Evolutionary conservation across 2,329 filamentous ascomycete genomes (phyloP).

Genomic region (Beauveria bassiana): DNA sequence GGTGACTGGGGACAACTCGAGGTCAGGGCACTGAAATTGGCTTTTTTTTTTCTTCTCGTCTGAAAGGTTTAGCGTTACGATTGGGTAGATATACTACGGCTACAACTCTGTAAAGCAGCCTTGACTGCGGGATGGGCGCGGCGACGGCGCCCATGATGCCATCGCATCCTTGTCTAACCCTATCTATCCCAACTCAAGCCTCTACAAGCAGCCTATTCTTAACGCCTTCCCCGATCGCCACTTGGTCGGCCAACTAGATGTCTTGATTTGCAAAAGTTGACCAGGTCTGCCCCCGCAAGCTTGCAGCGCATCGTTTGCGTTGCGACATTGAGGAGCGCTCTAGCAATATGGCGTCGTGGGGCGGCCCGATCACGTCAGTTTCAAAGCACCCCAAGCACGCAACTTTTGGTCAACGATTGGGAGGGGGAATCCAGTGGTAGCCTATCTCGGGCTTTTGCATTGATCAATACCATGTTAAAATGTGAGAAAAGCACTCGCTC

Average conservation of each 20-base stretch:
- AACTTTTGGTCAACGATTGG: not conserved
- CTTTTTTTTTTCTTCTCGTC: not conserved
- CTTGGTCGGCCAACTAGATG: not conserved
- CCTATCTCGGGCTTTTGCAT: not conserved
- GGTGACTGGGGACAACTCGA: not conserved
- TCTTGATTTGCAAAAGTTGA: not conserved
- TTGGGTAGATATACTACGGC: not conserved
- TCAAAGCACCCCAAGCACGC: constrained; percentile 6
- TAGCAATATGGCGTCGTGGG: constrained; percentile 9
- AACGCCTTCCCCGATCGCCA: too few relatives aligned
- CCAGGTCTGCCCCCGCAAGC: not conserved
- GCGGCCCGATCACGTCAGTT: constrained; percentile 9
- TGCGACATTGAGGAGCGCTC: not conserved
- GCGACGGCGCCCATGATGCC: constrained; percentile 1
- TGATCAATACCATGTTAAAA: not conserved
- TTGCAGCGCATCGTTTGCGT: not conserved
- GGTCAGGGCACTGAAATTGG: not conserved
- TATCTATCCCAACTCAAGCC: not conserved
- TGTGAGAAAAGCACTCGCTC: too few relatives aligned
- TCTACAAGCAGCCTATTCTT: not conserved
- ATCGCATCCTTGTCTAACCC: constrained; percentile 1
- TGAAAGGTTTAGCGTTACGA: not conserved
- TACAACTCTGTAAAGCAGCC: not conserved
- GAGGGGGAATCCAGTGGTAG: not conserved
- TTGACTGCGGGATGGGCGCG: not conserved